A percentile compares a stretch with the other conserved stretches of the same genome.
Conservation (phyloP, 495 filamentous ascomycete genomes). For the Hypomontagnella submonticulosa region DNA sequence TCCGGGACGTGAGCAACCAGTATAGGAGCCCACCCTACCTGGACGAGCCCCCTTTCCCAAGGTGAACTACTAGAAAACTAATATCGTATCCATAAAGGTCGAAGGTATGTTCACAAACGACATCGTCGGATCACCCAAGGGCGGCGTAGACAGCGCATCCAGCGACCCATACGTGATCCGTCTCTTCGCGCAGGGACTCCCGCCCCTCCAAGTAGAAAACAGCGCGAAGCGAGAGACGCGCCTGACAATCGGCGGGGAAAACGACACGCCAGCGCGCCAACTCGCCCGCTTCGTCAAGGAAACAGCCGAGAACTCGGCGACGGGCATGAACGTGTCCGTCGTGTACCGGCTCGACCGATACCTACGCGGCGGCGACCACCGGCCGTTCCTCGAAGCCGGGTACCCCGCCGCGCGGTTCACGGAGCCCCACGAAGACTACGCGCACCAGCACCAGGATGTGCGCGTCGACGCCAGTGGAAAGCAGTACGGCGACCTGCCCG, state of each 20-base stretch:
- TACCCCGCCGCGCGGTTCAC: conserved; percentile 64
- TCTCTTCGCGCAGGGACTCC: conserved; percentile 59
- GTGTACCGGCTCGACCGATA: conserved; percentile 65
- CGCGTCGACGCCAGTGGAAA: conserved; percentile 55
- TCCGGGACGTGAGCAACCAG: neutral
- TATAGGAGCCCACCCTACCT: neutral
- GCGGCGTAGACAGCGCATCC: conserved; percentile 54
- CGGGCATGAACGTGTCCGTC: conserved; percentile 58
- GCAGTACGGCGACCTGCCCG: conserved; percentile 62
- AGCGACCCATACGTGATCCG: conserved; percentile 60
- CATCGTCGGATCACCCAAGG: conserved; percentile 58
- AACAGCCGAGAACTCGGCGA: conserved; percentile 58
- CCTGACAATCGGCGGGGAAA: conserved; percentile 61
- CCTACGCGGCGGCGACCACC: conserved; percentile 65
- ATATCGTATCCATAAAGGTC: conserved; percentile 49
- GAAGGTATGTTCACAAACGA: conserved; percentile 65
- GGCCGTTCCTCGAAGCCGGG: conserved; percentile 60
- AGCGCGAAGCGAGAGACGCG: conserved; percentile 44
- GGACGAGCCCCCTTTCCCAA: neutral
- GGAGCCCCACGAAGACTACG: conserved; percentile 64
- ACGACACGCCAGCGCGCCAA: conserved; percentile 64
- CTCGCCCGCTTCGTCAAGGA: conserved; percentile 64
- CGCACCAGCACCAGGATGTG: conserved; percentile 65
- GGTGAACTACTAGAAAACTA: neutral
- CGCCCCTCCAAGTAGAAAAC: conserved; percentile 51